Percentiles rank a stretch among this genome's conserved stretches.
Evolutionary conservation across 768 basidiomycete species (phyloP).

Genomic region (Lentinula detonsa): DNA sequence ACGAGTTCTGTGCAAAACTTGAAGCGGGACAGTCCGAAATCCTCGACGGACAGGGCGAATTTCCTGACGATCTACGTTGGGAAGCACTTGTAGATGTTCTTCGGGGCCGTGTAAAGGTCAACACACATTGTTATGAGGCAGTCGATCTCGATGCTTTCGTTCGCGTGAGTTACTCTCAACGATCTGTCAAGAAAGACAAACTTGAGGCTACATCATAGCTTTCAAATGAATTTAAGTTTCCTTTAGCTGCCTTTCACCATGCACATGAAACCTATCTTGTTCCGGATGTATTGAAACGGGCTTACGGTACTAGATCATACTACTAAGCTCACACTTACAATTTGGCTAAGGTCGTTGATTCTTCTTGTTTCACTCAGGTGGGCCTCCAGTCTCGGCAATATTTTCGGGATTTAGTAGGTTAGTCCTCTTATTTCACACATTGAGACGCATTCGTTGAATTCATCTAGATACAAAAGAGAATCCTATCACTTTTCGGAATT

Average conservation of each 20-base stretch:
- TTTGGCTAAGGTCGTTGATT: too few relatives aligned
- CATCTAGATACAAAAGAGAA: slow-evolving; percentile 66
- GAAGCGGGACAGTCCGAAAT: slow-evolving; percentile 38
- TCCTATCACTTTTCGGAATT: slow-evolving; percentile 78
- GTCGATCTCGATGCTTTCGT: slow-evolving; percentile 69
- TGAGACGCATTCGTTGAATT: neutral
- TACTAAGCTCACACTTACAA: too few relatives aligned
- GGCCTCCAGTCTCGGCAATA: slow-evolving; percentile 70
- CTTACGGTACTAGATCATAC: slow-evolving; percentile 37
- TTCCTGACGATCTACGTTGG: slow-evolving; percentile 66
- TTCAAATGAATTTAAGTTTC: slow-evolving; percentile 66
- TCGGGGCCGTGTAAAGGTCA: slow-evolving; percentile 66
- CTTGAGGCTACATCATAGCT: slow-evolving; percentile 21
- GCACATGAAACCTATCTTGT: slow-evolving; percentile 81
- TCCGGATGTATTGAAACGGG: slow-evolving; percentile 67
- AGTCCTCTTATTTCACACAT: neutral
- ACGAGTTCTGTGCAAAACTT: slow-evolving; percentile 53
- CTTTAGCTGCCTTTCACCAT: slow-evolving; percentile 70
- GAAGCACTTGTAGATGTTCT: slow-evolving; percentile 72
- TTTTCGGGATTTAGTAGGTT: slow-evolving; percentile 51
- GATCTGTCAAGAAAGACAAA: neutral
- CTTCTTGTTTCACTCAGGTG: slow-evolving; percentile 31
- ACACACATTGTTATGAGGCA: slow-evolving; percentile 48
- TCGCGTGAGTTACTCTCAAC: slow-evolving; percentile 31
- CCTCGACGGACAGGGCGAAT: slow-evolving; percentile 32